Base-by-base conservation (phyloP, 805 yeast genomes). In the Komagataella populi region DNA sequence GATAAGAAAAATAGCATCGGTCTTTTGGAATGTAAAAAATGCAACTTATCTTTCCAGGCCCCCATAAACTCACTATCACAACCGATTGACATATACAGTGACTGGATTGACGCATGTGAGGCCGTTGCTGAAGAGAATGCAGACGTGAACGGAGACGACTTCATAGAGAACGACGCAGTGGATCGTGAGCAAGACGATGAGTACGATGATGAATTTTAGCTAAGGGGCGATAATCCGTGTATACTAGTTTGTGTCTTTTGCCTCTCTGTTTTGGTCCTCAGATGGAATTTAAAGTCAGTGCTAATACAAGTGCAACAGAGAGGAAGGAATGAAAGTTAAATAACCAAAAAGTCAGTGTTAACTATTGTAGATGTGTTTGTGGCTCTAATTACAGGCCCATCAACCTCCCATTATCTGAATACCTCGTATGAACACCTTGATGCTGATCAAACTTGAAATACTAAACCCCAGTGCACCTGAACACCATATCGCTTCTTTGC, bases 31-130 rank as follows among this genome's bases (percentile, higher is more conserved):
- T 91, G 99, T 66, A 93, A 93, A 63, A 84, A 89, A 39, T 91
- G 99, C 64, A 97, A 97, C 0, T 97, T 90, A 65, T 77, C 80
- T 44, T 91, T 93, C 71, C 97, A 90, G 65, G 80, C 95, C 3
- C 80, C 89, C 48, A 87, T 90, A 58, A 87, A 87, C 64, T 78
- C 87, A 3, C 70, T 84, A 50, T 80, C 88, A 14, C 96, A 87
- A 53, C 96, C 99, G 0, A 89, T 91, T 46, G 99, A 91, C 68
- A 85, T 91, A 14, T 91, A 91, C 63, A 84, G 95, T 49, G 98
- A 91, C 65, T 91, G 99, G 99, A 88, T 88, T 50, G 99, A 91
- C 71, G 98, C 98, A 1, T 86, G 91, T 68, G 95, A 85, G 60
- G 88, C 86, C 39, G 84, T 86, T 50, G 93, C 91, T 0, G 87